These are phyloP conservation scores for Hirsutella minnesotensis DNA, from an alignment of 2,329 filamentous ascomycete species.

Conservation along the genomic window DNA sequence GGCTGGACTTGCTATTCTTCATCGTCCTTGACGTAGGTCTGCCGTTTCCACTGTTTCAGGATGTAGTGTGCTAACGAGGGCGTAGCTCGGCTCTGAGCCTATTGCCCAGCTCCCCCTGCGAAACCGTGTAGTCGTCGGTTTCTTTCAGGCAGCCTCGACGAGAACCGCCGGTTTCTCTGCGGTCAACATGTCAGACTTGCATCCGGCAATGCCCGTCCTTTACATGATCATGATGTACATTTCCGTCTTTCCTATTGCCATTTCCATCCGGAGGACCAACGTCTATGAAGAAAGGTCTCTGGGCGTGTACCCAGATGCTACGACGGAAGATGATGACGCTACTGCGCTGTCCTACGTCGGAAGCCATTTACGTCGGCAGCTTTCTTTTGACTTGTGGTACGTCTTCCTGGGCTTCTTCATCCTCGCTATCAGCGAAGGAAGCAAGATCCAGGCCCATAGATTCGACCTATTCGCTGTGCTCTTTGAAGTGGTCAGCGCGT, in stretches of 20 bases:
- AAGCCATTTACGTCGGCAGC: constrained; percentile 79
- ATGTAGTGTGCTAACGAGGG: constrained; percentile 10
- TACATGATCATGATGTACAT: constrained; percentile 99
- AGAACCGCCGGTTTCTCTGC: constrained; percentile 83
- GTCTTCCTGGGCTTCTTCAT: constrained; percentile 90
- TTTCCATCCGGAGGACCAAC: constrained; percentile 86
- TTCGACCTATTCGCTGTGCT: constrained; percentile 61
- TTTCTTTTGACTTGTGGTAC: constrained; percentile 97
- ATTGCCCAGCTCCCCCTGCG: constrained; percentile 60
- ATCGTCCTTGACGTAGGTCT: constrained; percentile 73
- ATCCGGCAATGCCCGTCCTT: constrained; percentile 84
- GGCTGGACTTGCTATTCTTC: constrained; percentile 79
- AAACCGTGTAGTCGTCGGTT: constrained; percentile 68
- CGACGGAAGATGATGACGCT: constrained; percentile 38
- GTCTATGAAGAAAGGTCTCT: constrained; percentile 89
- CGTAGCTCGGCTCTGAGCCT: constrained; percentile 55
- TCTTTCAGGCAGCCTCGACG: constrained; percentile 84
- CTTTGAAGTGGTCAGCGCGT: constrained; percentile 82
- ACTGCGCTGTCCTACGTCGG: constrained; percentile 73
- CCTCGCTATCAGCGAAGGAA: constrained; percentile 78
- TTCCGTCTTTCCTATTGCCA: constrained; percentile 91
- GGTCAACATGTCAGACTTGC: constrained; percentile 64
- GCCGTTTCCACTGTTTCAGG: background rate
- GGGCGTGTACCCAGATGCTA: constrained; percentile 51
- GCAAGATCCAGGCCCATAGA: constrained; percentile 47